phyloP scores from a whole-genome alignment of 208 protist species.

The Crithidia brevicula region DNA sequence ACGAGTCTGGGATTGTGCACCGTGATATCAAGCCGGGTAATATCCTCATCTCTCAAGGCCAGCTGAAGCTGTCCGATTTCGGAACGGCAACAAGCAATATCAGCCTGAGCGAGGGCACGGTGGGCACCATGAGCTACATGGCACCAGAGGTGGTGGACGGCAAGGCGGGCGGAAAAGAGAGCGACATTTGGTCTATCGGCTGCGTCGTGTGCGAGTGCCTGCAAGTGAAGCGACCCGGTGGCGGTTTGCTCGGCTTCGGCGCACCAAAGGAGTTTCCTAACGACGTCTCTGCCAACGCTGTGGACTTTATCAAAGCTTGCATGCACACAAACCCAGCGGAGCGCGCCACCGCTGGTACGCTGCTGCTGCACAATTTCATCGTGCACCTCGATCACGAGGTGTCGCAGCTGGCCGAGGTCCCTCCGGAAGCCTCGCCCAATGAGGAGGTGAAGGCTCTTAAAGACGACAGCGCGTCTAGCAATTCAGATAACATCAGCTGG shows the following conservation, averaged over 20 bases:
- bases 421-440: conserved; percentile 33
- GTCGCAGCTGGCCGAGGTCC: conserved; percentile 45
- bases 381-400: conserved; percentile 67
- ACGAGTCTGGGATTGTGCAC: conserved; percentile 80
- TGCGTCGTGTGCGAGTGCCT: conserved; percentile 65
- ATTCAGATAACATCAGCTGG: conserved; percentile 47
- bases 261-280: conserved; percentile 49
- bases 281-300: conserved; percentile 42
- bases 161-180: conserved; percentile 54
- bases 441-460: conserved; percentile 27
- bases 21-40: conserved; percentile 90
- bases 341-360: conserved; percentile 51
- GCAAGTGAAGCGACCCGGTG: conserved; percentile 41
- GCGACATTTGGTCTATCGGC: conserved; percentile 77
- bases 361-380: conserved; percentile 76
- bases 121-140: conserved; percentile 74
- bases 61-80: conserved; percentile 84
- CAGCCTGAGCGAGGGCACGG: conserved; percentile 48
- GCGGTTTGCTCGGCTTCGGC: conserved; percentile 54
- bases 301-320: conserved; percentile 72
- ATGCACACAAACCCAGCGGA: conserved; percentile 59
- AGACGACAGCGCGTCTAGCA: conserved; percentile 15
- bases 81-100: conserved; percentile 64
- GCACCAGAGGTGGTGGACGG: conserved; percentile 60
- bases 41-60: conserved; percentile 74